Evolutionary conservation across 768 basidiomycete genomes (phyloP).

Genomic region (Russula earlei): DNA sequence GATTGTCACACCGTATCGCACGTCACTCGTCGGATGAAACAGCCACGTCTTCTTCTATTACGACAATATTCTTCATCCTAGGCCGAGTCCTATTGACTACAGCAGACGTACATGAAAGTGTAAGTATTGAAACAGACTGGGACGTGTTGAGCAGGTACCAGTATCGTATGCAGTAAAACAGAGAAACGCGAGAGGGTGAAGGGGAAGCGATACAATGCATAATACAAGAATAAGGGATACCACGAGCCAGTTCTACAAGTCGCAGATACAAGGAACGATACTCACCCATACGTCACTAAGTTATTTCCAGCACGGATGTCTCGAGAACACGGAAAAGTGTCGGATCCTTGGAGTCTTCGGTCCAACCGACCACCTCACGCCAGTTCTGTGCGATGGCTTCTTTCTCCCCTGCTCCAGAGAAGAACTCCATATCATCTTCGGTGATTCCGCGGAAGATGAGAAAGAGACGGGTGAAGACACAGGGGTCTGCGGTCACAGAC

Average conservation of each 20-base stretch:
- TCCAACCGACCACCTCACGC: slow-evolving; percentile 73
- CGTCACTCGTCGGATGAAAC: too few relatives aligned
- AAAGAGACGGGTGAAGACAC: slow-evolving; percentile 76
- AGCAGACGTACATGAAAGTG: slow-evolving; percentile 11
- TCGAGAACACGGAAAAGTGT: slow-evolving; percentile 71
- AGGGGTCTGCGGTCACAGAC: slow-evolving; percentile 70
- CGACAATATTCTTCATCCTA: neutral
- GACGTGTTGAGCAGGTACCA: neutral
- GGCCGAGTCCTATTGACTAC: slow-evolving; percentile 9
- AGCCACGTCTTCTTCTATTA: neutral
- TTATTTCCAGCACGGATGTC: slow-evolving; percentile 67
- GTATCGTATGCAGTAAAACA: slow-evolving; percentile 8
- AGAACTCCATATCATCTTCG: slow-evolving; percentile 69
- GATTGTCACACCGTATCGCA: neutral
- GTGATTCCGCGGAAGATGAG: slow-evolving; percentile 76
- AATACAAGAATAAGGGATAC: slow-evolving; percentile 19
- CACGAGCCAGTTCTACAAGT: slow-evolving; percentile 1
- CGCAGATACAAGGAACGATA: neutral
- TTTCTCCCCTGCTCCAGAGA: slow-evolving; percentile 75
- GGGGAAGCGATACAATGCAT: slow-evolving; percentile 8
- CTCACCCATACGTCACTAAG: slow-evolving; percentile 24
- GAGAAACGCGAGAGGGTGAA: neutral
- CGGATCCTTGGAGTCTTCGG: slow-evolving; percentile 68
- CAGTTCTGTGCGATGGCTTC: slow-evolving; percentile 77
- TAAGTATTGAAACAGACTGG: slow-evolving; percentile 11